Evolutionary conservation across 176 grass and related monocot genomes (phyloP), one percentile per base, ranked within the genome.

Genomic region (Aegilops bicornis): DNA sequence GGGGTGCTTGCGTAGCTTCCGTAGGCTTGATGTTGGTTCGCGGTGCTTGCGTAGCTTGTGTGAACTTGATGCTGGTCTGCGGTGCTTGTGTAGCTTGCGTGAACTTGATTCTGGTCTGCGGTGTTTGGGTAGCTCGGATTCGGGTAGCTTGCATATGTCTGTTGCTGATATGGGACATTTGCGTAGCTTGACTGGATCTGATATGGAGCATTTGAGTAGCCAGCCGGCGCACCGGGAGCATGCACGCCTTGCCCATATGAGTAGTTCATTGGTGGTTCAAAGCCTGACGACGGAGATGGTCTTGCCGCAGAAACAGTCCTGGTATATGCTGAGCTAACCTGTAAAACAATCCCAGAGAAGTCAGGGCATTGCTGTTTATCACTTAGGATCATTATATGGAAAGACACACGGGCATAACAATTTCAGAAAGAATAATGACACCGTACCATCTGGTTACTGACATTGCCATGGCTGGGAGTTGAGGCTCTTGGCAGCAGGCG

Each of bases 381-480:
- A 27, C 15, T 69, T 40, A 47, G 45, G 35, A 79, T 25, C 15
- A 59, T 25, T 7, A 74, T 80, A 75, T 39, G 69, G 20, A 0
- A 79, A 79, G 66, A 79, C 24, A 60, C 15, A 54, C 22, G 45
- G 4, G 39, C 22, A 13, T 20, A 80, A 32, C 6, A 61, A 47
- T 23, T 73, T 68, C 25, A 30, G 14, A 77, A 79, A 72, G 14
- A 45, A 73, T 17, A 83, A 59, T 58, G 13, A 45, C 20, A 84
- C 11, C 47, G 43, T 85, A 91, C 77, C 52, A 81, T 87, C 81
- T 81, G 69, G 10, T 69, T 88, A 84, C 11, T 84, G 22, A 36
- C 37, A 73, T 84, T 84, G 36, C 5, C 62, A 77, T 81, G 5
- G 62, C 76, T 77, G 56, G 86, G 61, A 80, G 48, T 69, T 0